phyloP scores from a whole-genome alignment of 495 filamentous ascomycete species.

The Aspergillus ostianus region DNA sequence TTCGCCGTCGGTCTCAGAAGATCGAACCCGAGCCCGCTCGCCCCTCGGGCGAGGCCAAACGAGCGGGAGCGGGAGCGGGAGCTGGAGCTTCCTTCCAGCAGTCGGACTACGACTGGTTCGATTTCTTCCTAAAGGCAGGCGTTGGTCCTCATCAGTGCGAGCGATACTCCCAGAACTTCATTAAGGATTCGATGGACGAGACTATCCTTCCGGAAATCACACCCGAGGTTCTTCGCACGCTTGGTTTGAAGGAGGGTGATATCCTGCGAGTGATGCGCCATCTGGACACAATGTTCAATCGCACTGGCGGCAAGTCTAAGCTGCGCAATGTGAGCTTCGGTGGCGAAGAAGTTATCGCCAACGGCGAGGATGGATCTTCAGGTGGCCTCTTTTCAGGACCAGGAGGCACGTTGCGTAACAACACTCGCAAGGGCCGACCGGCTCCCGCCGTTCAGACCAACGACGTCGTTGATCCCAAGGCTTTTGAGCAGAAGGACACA shows the following conservation, averaged over 20 bases:
- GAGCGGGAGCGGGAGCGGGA: slow-evolving; percentile 13
- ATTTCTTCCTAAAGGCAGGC: slow-evolving; percentile 92
- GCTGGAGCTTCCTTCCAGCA: slow-evolving; percentile 55
- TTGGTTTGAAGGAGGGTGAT: slow-evolving; percentile 93
- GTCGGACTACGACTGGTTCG: slow-evolving; percentile 93
- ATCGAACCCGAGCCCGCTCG: slow-evolving; percentile 25
- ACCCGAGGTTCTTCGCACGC: slow-evolving; percentile 71
- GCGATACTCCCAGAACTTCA: slow-evolving; percentile 85
- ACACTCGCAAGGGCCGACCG: slow-evolving; percentile 90
- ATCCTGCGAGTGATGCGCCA: slow-evolving; percentile 91
- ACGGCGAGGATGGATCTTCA: slow-evolving; percentile 49
- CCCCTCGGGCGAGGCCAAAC: slow-evolving; percentile 28
- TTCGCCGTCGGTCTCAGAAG: slow-evolving; percentile 47
- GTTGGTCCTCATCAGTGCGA: slow-evolving; percentile 90
- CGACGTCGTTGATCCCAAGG: slow-evolving; percentile 83
- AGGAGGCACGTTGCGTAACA: slow-evolving; percentile 84
- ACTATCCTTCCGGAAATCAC: slow-evolving; percentile 84
- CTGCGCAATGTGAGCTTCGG: slow-evolving; percentile 62
- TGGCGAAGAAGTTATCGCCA: slow-evolving; percentile 51
- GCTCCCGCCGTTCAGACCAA: slow-evolving; percentile 79
- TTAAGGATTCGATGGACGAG: slow-evolving; percentile 92
- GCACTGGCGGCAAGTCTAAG: slow-evolving; percentile 58
- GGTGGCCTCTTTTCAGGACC: slow-evolving; percentile 89
- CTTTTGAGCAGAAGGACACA: slow-evolving; percentile 64
- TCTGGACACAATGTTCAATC: slow-evolving; percentile 76